Evolutionary conservation across 2,329 filamentous ascomycete species (phyloP).

Genomic region (Aureobasidium sp.): DNA sequence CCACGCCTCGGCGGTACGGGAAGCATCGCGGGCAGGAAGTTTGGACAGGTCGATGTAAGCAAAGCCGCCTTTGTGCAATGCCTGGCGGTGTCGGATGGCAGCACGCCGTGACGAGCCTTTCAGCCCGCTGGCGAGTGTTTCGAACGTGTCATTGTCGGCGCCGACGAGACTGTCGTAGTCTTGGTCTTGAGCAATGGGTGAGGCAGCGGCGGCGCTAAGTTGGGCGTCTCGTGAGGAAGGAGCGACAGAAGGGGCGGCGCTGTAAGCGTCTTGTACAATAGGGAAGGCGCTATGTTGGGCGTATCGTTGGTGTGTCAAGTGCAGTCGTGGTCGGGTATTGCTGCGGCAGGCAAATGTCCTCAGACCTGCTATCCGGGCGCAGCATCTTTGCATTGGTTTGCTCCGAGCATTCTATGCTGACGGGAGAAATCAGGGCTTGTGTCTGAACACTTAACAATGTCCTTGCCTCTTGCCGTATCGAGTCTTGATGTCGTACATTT

Average conservation of each 20-base stretch:
- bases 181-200: not conserved
- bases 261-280: not conserved
- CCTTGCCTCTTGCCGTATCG: not conserved
- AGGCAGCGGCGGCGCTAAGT: not conserved
- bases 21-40: not conserved
- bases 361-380: slow-evolving; percentile 14
- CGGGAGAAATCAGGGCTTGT: not conserved
- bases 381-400: slow-evolving; percentile 23
- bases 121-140: not conserved
- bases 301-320: not conserved
- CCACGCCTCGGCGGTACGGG: not conserved
- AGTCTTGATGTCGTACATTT: slow-evolving; percentile 12
- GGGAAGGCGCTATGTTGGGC: not conserved
- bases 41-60: not conserved
- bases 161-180: not conserved
- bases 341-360: not conserved
- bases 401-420: slow-evolving; percentile 19
- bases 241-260: not conserved
- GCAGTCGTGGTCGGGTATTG: not conserved
- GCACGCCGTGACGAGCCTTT: not conserved
- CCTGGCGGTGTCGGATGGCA: not conserved
- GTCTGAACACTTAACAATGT: not conserved
- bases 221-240: no score
- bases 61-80: not conserved
- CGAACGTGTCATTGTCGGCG: not conserved